Percentiles rank a stretch among this genome's conserved stretches.
Evolutionary conservation across 108 stramenopile species (phyloP).

Genomic region (Mayamaea pseudoterrestris): DNA sequence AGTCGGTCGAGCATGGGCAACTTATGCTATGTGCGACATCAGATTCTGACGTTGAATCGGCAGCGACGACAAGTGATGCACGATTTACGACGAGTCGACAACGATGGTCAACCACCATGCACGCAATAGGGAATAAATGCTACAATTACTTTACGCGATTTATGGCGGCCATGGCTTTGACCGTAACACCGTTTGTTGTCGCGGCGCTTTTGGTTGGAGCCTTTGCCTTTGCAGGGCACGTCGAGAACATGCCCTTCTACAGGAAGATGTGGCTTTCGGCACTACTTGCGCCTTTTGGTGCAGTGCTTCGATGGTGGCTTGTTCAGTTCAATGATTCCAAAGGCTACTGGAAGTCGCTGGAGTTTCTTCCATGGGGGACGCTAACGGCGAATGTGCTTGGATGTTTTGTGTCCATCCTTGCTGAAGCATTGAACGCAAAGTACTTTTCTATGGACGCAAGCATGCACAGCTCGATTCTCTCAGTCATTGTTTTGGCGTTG

Average conservation of each 20-base stretch:
- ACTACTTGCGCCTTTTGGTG: slow-evolving; percentile 46
- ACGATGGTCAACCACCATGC: too few species aligned
- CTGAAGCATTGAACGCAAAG: slow-evolving; percentile 14
- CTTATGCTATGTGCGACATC: too few species aligned
- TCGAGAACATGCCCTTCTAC: slow-evolving; percentile 42
- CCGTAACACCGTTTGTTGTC: background rate
- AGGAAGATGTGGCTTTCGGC: slow-evolving; percentile 32
- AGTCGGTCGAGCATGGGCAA: too few species aligned
- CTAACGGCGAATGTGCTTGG: slow-evolving; percentile 44
- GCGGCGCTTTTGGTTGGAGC: slow-evolving; percentile 13
- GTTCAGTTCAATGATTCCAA: slow-evolving; percentile 26
- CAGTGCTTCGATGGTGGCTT: slow-evolving; percentile 44
- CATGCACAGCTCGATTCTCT: slow-evolving; percentile 1
- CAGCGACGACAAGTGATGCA: background rate
- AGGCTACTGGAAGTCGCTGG: background rate
- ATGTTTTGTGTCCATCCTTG: slow-evolving; percentile 22
- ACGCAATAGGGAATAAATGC: too few species aligned
- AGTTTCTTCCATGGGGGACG: slow-evolving; percentile 67
- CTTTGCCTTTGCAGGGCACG: slow-evolving; percentile 32
- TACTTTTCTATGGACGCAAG: slow-evolving; percentile 2
- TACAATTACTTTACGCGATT: background rate
- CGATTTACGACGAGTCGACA: slow-evolving; percentile 4
- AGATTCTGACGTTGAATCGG: too few species aligned
- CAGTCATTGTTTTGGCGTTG: slow-evolving; percentile 15
- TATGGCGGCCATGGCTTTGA: background rate